Percentiles rank a stretch among this genome's conserved stretches.
Evolutionary conservation across 1,139 yeast species (phyloP).

Genomic region (Yarrowia galli): DNA sequence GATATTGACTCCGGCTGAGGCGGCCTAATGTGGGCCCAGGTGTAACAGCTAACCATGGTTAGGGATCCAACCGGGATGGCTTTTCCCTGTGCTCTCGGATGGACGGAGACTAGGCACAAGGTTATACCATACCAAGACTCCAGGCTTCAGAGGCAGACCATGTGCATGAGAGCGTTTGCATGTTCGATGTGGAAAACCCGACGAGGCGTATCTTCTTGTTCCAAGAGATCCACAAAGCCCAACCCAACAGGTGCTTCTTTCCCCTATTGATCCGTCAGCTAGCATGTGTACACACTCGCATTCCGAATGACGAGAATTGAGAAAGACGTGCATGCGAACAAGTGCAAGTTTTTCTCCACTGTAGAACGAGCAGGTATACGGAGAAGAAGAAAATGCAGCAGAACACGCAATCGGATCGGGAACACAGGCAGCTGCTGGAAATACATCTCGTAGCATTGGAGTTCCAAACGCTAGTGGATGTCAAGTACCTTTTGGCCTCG

Average conservation of each 20-base stretch:
- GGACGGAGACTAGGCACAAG: slow-evolving; percentile 36
- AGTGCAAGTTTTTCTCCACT: not conserved
- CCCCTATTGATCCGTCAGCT: slow-evolving; percentile 16
- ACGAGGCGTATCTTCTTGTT: not conserved
- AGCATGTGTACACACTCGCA: not conserved
- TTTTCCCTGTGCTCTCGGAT: slow-evolving; percentile 3
- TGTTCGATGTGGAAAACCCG: slow-evolving; percentile 10
- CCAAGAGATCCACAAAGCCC: not conserved
- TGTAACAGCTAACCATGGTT: not conserved
- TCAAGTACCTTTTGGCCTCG: not conserved
- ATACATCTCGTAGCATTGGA: not conserved
- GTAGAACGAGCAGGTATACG: not conserved
- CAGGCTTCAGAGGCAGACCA: slow-evolving; percentile 5
- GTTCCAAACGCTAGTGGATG: not conserved
- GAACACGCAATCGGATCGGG: not conserved
- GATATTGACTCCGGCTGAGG: not conserved
- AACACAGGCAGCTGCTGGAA: not conserved
- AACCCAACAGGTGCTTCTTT: not conserved
- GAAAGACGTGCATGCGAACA: slow-evolving; percentile 8
- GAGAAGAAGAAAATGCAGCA: not conserved
- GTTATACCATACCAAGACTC: slow-evolving; percentile 18
- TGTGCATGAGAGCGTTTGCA: slow-evolving; percentile 17
- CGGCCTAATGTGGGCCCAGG: not conserved
- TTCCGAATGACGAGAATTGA: slow-evolving; percentile 12
- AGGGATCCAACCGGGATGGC: not conserved